Percentiles rank a stretch among this genome's conserved stretches.
Evolutionary conservation across 805 yeast genomes (phyloP).

Genomic region (Candida hungchunana): DNA sequence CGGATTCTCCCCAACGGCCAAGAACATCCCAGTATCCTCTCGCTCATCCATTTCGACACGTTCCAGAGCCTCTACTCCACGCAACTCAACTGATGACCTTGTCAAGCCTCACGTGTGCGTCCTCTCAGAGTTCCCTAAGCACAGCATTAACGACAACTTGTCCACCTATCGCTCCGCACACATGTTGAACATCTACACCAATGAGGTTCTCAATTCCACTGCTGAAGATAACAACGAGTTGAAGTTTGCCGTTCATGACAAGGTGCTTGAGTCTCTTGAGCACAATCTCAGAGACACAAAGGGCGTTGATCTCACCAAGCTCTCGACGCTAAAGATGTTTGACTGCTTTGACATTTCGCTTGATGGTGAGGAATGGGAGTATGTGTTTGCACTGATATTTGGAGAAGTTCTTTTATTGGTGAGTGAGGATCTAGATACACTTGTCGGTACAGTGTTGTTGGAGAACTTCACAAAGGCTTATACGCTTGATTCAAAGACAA

Average conservation of each 20-base stretch:
- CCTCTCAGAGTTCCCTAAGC: conserved; percentile 23
- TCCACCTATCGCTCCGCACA: conserved; percentile 10
- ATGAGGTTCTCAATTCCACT: conserved; percentile 11
- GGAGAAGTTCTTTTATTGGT: conserved; percentile 29
- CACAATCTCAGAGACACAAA: conserved; percentile 7
- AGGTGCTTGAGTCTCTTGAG: conserved; percentile 6
- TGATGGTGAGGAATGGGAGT: conserved; percentile 41
- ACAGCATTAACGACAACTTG: conserved; percentile 13
- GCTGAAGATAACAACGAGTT: conserved; percentile 7
- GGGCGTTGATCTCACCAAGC: conserved; percentile 13
- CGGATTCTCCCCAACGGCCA: conserved; percentile 11
- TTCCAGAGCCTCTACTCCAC: conserved; percentile 1
- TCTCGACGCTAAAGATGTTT: conserved; percentile 34
- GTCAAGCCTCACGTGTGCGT: conserved; percentile 20
- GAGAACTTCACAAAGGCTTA: conserved; percentile 34
- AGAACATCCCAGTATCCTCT: conserved; percentile 1
- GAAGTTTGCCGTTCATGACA: conserved; percentile 14
- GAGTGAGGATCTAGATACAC: conserved; percentile 17
- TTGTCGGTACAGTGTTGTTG: conserved; percentile 40
- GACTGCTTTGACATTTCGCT: conserved; percentile 40
- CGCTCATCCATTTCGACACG: conserved; percentile 1
- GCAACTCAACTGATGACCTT: conserved; percentile 13
- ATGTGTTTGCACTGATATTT: conserved; percentile 32
- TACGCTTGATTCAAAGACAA: conserved; percentile 21
- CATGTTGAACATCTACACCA: conserved; percentile 21